A percentile compares a stretch with the other conserved stretches of the same genome.
Conservation (phyloP, 345 rosid genomes). For the Eucalyptus lansdowneana region DNA sequence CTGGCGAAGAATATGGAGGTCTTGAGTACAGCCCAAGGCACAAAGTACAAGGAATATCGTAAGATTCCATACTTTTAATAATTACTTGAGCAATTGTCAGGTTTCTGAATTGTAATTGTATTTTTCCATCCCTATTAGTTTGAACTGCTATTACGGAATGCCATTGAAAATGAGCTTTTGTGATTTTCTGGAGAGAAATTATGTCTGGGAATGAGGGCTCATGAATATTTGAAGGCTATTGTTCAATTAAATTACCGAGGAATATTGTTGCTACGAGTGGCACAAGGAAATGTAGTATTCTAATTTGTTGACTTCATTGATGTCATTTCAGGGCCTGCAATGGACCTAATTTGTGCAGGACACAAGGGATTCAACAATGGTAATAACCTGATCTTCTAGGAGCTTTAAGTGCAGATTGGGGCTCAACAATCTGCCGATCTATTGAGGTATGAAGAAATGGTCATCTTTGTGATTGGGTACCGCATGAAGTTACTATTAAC, state of each 20-base stretch:
- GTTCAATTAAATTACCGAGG: background rate
- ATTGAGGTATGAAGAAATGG: background rate
- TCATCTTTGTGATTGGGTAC: background rate
- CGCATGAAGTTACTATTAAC: background rate
- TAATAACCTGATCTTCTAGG: background rate
- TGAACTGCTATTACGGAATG: background rate
- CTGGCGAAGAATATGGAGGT: background rate
- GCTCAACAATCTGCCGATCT: background rate
- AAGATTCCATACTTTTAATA: background rate
- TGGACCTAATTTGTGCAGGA: background rate
- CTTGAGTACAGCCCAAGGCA: background rate
- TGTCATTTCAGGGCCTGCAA: background rate
- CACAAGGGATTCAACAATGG: background rate
- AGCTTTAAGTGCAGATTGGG: background rate
- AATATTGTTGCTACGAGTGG: background rate
- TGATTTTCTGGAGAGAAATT: background rate
- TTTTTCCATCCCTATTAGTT: background rate
- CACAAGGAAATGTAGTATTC: background rate
- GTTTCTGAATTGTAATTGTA: background rate
- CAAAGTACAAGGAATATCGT: background rate
- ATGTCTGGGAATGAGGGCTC: background rate
- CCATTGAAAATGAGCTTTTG: background rate
- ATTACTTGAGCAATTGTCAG: background rate
- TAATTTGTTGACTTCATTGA: background rate
- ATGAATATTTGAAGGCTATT: background rate